These are phyloP conservation scores for Pneumocystis carinii DNA, from an alignment of 1,139 yeast species.

Conservation along the genomic window DNA sequence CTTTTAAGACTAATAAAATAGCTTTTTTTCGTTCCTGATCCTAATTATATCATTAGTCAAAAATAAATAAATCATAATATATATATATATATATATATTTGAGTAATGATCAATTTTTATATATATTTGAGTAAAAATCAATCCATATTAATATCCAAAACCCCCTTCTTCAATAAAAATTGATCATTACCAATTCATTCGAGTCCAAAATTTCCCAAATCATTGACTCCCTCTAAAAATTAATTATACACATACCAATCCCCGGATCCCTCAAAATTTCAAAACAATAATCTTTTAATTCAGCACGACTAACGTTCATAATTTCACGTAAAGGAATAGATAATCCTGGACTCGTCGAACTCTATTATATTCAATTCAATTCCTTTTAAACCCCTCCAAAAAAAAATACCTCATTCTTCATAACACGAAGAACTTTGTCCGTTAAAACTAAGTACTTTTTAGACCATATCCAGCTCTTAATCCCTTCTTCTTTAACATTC, in stretches of 20 bases:
- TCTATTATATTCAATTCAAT: background rate
- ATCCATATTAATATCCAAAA: background rate
- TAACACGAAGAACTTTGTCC: conserved; percentile 61
- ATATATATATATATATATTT: background rate
- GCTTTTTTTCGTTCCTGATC: conserved; percentile 27
- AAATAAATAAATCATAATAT: background rate
- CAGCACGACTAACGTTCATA: conserved; percentile 43
- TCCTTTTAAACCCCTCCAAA: conserved; percentile 4
- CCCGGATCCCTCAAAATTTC: conserved; percentile 50
- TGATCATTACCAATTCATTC: no score
- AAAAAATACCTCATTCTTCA: conserved; percentile 42
- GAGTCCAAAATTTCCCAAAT: no score
- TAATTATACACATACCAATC: conserved; percentile 23
- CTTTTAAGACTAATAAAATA: conserved; percentile 62
- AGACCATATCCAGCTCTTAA: conserved; percentile 80
- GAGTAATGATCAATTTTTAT: no score
- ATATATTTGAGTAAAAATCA: background rate
- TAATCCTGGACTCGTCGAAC: conserved; percentile 8
- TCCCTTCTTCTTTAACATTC: conserved; percentile 67
- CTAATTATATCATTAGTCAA: background rate
- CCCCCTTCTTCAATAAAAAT: no score
- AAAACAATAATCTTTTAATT: conserved; percentile 56
- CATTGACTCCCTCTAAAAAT: background rate
- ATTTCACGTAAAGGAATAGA: conserved; percentile 41
- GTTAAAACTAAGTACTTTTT: conserved; percentile 65